Conservation (phyloP, 176 grass and related monocot genomes). For the Musa acuminata region DNA sequence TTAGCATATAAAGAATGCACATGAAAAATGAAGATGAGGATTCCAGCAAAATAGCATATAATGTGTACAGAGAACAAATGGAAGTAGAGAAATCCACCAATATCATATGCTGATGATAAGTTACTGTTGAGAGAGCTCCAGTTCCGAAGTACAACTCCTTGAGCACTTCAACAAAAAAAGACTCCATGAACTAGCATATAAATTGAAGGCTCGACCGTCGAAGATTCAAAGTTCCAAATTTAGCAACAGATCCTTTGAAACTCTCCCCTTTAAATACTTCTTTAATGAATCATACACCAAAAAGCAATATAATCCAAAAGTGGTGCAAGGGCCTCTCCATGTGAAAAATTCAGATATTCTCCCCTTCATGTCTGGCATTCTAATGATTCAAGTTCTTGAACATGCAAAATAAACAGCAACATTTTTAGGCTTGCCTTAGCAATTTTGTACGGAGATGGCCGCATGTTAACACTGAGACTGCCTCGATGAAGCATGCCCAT, state of each 20-base stretch:
- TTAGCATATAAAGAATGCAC: not conserved
- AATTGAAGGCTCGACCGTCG: not conserved
- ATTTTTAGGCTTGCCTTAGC: constrained; percentile 91
- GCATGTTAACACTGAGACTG: constrained; percentile 78
- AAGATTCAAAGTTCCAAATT: constrained; percentile 12
- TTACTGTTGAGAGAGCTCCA: constrained; percentile 29
- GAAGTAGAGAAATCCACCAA: constrained; percentile 53
- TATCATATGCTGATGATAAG: constrained; percentile 30
- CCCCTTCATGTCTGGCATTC: constrained; percentile 35
- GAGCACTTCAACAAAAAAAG: constrained; percentile 22
- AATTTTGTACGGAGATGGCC: constrained; percentile 54
- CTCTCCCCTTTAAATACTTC: constrained; percentile 1
- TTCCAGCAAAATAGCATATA: constrained; percentile 33
- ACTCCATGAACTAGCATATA: constrained; percentile 17
- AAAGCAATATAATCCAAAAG: constrained; percentile 27
- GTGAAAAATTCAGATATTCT: constrained; percentile 27
- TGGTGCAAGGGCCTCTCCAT: constrained; percentile 25
- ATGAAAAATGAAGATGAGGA: constrained; percentile 10
- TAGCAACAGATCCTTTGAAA: constrained; percentile 6
- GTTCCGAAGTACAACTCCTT: constrained; percentile 25
- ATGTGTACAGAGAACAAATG: not conserved
- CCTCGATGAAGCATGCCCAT: constrained; percentile 51
- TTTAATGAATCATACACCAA: constrained; percentile 18
- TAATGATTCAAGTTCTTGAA: constrained; percentile 55
- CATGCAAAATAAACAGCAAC: constrained; percentile 45